phyloP scores from a whole-genome alignment of 1,284 basidiomycete species.

The Leccinum variabile region DNA sequence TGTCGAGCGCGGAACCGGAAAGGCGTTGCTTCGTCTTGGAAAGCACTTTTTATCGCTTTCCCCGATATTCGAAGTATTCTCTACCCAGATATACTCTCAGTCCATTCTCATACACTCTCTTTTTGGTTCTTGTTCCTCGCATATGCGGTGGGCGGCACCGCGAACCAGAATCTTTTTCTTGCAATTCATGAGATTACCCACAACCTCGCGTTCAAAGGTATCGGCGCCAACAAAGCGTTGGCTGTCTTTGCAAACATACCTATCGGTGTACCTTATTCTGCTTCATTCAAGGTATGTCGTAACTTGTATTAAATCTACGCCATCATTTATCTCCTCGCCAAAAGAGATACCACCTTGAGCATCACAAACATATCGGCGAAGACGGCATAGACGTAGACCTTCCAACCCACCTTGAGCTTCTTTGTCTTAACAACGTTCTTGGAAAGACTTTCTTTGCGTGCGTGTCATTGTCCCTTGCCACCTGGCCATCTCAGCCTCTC shows the following conservation, averaged over 20 bases:
- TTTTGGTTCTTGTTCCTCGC: conserved; percentile 75
- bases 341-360: conserved; percentile 89
- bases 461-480: conserved; percentile 27
- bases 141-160: conserved; percentile 89
- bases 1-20: conserved; percentile 90
- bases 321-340: conserved; percentile 3
- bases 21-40: conserved; percentile 87
- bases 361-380: conserved; percentile 94
- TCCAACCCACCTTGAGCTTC: conserved; percentile 82
- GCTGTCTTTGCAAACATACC: conserved; percentile 92
- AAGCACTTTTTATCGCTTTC: conserved; percentile 96
- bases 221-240: conserved; percentile 82
- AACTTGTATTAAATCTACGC: background rate
- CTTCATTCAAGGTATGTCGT: conserved; percentile 84
- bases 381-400: conserved; percentile 96
- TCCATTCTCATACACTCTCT: conserved; percentile 84
- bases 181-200: conserved; percentile 99
- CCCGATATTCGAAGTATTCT: conserved; percentile 96
- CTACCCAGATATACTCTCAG: conserved; percentile 95
- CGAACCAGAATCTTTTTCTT: conserved; percentile 96
- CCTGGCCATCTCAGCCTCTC: background rate
- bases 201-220: conserved; percentile 89
- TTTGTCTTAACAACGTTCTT: conserved; percentile 90
- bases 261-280: conserved; percentile 93
- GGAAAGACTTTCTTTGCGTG: conserved; percentile 98